Evolutionary conservation across 2,329 filamentous ascomycete species (phyloP).

Genomic region (Pseudopyrenochaeta lycopersici): DNA sequence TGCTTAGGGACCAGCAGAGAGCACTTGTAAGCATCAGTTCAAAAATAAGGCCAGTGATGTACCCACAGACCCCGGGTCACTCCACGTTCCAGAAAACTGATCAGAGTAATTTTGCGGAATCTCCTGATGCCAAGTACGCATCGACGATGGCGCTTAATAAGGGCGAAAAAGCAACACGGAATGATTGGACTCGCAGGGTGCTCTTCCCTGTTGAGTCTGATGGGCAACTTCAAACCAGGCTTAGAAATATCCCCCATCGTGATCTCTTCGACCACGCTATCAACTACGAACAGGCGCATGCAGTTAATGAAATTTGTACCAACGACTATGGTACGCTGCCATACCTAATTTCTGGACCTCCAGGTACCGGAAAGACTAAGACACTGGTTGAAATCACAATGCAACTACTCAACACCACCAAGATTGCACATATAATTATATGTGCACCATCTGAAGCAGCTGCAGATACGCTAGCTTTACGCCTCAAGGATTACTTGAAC

Average conservation of each 20-base stretch:
- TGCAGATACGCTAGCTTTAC: constrained; percentile 54
- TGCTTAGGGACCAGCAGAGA: constrained; percentile 12
- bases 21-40: constrained; percentile 14
- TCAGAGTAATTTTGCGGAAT: background rate
- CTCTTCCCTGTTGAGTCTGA: constrained; percentile 54
- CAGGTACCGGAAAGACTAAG: constrained; percentile 63
- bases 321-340: constrained; percentile 56
- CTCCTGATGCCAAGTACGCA: background rate
- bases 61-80: background rate
- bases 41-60: constrained; percentile 6
- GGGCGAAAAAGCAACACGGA: background rate
- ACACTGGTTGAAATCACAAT: constrained; percentile 58
- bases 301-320: constrained; percentile 53
- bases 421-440: constrained; percentile 49
- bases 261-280: constrained; percentile 51
- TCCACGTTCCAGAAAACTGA: background rate
- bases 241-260: constrained; percentile 48
- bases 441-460: constrained; percentile 59
- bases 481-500: constrained; percentile 49
- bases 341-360: constrained; percentile 59
- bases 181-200: constrained; percentile 51
- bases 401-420: constrained; percentile 36
- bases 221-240: constrained; percentile 48
- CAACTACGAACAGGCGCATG: constrained; percentile 60
- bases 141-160: background rate